Conservation (phyloP, 768 basidiomycete species). For the Cystobasidiopsis lactophilus region DNA sequence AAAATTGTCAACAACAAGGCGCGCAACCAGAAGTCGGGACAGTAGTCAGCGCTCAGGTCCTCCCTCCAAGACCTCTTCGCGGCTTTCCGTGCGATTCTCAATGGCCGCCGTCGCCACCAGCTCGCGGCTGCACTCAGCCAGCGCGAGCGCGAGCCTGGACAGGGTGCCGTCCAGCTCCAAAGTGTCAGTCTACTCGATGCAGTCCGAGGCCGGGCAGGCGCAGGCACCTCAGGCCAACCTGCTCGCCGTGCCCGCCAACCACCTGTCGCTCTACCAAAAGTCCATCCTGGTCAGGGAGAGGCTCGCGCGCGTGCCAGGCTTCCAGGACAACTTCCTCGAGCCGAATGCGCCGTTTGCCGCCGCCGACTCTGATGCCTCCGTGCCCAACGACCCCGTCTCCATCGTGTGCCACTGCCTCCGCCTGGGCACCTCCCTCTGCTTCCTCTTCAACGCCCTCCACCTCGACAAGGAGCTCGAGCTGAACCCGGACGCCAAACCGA, state of each 20-base stretch:
- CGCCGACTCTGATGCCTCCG: neutral
- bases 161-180: neutral
- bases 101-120: no score
- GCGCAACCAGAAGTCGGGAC: no score
- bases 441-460: constrained; percentile 72
- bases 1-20: no score
- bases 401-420: constrained; percentile 89
- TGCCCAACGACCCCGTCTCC: constrained; percentile 71
- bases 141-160: no score
- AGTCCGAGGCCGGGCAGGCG: neutral
- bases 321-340: constrained; percentile 15
- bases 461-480: constrained; percentile 32
- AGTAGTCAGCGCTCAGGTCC: no score
- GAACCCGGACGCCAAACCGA: constrained; percentile 44
- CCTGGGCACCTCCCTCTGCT: constrained; percentile 78
- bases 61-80: no score
- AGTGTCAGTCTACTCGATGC: neutral
- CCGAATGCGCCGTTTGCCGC: constrained; percentile 1
- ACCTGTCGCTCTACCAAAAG: constrained; percentile 16
- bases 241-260: constrained; percentile 1
- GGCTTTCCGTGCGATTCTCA: no score
- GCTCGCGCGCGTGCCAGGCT: constrained; percentile 15
- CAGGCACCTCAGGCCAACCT: neutral
- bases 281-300: constrained; percentile 11
- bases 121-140: no score